phyloP scores from a whole-genome alignment of 148 eudicot species.

The Camellia lanceoleosa region DNA sequence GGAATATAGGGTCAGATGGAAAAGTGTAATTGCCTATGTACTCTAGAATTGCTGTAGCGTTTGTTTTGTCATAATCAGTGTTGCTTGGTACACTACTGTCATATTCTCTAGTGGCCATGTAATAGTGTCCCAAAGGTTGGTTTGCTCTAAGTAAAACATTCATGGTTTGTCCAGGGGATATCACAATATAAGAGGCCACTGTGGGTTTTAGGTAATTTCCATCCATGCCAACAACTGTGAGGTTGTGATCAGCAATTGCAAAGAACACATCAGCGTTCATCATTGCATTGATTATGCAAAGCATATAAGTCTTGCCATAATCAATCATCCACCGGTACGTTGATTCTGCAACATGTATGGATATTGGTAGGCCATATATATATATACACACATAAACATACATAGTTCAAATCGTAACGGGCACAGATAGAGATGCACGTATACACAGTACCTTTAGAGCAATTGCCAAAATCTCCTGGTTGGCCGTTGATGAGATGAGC shows the following conservation, averaged over 20 bases:
- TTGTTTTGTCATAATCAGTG: no score
- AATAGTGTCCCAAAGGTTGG: background rate
- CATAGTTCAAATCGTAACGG: no score
- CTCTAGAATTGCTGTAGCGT: background rate
- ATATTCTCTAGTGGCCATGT: background rate
- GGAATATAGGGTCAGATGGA: background rate
- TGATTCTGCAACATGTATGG: background rate
- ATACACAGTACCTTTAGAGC: no score
- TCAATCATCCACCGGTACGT: constrained; percentile 5
- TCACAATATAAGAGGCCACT: background rate
- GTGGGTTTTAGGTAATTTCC: constrained; percentile 4
- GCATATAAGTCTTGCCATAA: constrained; percentile 18
- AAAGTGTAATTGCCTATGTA: constrained; percentile 4
- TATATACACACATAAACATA: no score
- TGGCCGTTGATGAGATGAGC: no score
- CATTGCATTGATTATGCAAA: constrained; percentile 24
- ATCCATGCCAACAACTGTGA: constrained; percentile 10
- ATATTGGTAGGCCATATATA: no score
- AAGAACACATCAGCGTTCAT: constrained; percentile 1
- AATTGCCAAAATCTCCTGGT: no score
- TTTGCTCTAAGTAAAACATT: background rate
- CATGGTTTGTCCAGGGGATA: constrained; percentile 11
- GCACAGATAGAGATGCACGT: no score
- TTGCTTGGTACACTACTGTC: background rate
- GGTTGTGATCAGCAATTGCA: constrained; percentile 1